A percentile compares a stretch with the other conserved stretches of the same genome.
Evolutionary conservation across 192 early-diverging fungal species (phyloP).

Genomic region (Entomortierella chlamydospora): DNA sequence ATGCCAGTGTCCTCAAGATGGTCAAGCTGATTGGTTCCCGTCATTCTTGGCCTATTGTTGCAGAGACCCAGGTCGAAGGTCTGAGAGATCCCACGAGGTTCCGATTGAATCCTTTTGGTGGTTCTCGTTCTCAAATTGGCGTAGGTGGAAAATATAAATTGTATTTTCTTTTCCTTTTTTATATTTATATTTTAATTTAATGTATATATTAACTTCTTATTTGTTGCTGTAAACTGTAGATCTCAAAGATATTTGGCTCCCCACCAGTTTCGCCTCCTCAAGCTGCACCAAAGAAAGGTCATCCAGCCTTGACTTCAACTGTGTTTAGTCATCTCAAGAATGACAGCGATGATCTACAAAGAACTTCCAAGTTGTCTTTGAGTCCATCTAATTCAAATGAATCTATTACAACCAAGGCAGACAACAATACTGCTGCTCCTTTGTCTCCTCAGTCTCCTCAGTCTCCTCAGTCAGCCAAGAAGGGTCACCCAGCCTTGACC

Average conservation of each 20-base stretch:
- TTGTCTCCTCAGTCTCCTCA: neutral
- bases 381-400: conserved; percentile 24
- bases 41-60: conserved; percentile 55
- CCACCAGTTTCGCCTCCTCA: conserved; percentile 36
- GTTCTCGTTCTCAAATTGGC: conserved; percentile 19
- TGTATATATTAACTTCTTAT: neutral
- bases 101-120: conserved; percentile 54
- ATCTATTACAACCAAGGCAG: neutral
- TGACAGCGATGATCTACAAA: neutral
- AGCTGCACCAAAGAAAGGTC: conserved; percentile 31
- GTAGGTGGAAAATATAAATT: conserved; percentile 12
- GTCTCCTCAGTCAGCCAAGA: conserved; percentile 6
- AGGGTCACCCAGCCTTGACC: conserved; percentile 45
- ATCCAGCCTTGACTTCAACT: conserved; percentile 48
- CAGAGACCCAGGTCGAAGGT: conserved; percentile 52
- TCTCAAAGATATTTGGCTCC: conserved; percentile 39
- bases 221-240: conserved; percentile 3
- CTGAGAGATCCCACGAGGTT: conserved; percentile 37
- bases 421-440: neutral
- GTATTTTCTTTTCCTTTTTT: neutral
- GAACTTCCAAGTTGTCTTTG: neutral
- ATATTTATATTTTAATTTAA: neutral
- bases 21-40: conserved; percentile 46
- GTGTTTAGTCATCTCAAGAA: conserved; percentile 33
- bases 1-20: conserved; percentile 54